A percentile compares a stretch with the other conserved stretches of the same genome.
Evolutionary conservation across 2,329 filamentous ascomycete genomes (phyloP).

Genomic region (Calonectria naviculata): DNA sequence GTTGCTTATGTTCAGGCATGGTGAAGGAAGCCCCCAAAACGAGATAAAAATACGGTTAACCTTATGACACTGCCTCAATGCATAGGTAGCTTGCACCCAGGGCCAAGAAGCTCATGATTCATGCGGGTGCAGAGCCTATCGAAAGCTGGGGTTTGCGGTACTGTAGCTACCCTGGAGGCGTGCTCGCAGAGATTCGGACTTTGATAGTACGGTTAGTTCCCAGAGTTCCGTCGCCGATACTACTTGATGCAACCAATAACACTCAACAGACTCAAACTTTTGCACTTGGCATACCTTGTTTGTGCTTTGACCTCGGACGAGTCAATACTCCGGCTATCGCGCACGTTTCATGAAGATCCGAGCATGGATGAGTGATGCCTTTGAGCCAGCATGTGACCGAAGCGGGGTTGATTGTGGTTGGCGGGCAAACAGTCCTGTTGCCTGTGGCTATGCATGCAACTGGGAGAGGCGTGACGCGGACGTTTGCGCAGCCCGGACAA

Average conservation of each 20-base stretch:
- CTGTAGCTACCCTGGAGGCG: neutral
- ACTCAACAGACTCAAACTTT: neutral
- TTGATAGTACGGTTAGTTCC: neutral
- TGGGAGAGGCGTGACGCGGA: neutral
- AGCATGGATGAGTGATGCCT: neutral
- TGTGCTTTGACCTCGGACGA: neutral
- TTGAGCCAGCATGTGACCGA: slow-evolving; percentile 10
- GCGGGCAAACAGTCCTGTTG: neutral
- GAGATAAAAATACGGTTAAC: neutral
- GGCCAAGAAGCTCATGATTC: neutral
- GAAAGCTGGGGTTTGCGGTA: neutral
- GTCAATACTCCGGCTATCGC: neutral
- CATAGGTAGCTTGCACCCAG: neutral
- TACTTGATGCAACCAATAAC: neutral
- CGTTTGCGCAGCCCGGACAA: neutral
- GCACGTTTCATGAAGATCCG: neutral
- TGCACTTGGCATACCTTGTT: neutral
- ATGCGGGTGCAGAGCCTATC: neutral
- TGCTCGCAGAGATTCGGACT: neutral
- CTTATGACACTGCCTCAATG: neutral
- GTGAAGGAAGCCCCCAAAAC: neutral
- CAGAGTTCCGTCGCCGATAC: neutral
- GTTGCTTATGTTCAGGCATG: neutral
- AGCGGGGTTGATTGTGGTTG: slow-evolving; percentile 16
- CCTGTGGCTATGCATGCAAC: neutral